phyloP scores from a whole-genome alignment of 768 basidiomycete genomes.

The Tylopilus cervinicoccineus region DNA sequence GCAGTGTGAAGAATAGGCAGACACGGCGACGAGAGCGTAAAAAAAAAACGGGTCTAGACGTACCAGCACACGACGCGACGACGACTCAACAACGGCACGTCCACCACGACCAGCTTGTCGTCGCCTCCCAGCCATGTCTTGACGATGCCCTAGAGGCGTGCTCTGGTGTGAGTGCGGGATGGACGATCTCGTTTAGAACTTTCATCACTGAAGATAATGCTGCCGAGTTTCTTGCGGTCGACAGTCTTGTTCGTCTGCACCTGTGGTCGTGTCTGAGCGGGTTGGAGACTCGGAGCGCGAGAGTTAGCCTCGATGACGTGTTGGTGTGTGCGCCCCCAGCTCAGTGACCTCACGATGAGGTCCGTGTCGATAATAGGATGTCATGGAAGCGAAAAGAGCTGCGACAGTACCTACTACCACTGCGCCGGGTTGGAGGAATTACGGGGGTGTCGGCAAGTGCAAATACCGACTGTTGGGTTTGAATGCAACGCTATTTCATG shows the following conservation, averaged over 20 bases:
- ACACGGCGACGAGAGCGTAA: not conserved
- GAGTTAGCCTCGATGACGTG: conserved; percentile 63
- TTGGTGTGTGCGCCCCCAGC: conserved; percentile 66
- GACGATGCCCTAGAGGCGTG: conserved; percentile 68
- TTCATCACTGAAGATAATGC: conserved; percentile 79
- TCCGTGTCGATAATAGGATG: conserved; percentile 94
- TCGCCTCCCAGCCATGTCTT: conserved; percentile 72
- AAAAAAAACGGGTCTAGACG: not conserved
- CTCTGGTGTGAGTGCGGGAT: conserved; percentile 83
- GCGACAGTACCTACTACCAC: conserved; percentile 94
- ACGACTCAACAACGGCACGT: conserved; percentile 89
- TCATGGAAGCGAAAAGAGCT: conserved; percentile 57
- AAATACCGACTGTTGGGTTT: too few relatives aligned
- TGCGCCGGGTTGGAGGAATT: not conserved
- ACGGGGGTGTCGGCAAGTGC: too few relatives aligned
- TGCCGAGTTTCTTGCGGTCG: conserved; percentile 79
- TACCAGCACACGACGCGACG: conserved; percentile 95
- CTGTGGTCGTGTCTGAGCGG: not conserved
- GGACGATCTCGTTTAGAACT: conserved; percentile 79
- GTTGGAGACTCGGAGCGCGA: conserved; percentile 28
- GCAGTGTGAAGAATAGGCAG: not conserved
- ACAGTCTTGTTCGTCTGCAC: conserved; percentile 30
- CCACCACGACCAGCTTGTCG: conserved; percentile 78
- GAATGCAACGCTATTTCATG: too few relatives aligned
- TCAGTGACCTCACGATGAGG: conserved; percentile 84